phyloP scores from a whole-genome alignment of 73 alveolate genomes.

The Paramecium primaurelia region DNA sequence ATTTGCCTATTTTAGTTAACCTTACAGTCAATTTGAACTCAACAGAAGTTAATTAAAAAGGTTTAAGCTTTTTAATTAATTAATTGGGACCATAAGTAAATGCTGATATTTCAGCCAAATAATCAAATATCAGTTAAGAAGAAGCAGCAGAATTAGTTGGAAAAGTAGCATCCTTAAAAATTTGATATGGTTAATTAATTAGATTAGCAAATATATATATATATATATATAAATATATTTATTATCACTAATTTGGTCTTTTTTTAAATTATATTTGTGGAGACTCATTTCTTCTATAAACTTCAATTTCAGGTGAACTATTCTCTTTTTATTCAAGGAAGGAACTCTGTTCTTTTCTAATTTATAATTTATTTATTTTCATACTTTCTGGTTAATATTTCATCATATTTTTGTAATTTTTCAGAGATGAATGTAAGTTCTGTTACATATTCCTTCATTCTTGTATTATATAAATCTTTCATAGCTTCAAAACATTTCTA shows the following conservation, averaged over 20 bases:
- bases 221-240: not conserved
- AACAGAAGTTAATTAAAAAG: not conserved
- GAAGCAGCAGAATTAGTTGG: constrained; percentile 31
- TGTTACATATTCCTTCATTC: constrained; percentile 57
- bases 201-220: not conserved
- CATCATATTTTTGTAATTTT: constrained; percentile 56
- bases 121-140: not conserved
- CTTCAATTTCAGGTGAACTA: constrained; percentile 33
- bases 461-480: constrained; percentile 56
- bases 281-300: constrained; percentile 2
- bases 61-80: constrained; percentile 13
- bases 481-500: constrained; percentile 52
- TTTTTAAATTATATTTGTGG: not conserved
- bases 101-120: not conserved
- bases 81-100: not conserved
- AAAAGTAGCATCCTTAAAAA: not conserved
- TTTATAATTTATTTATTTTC: not conserved
- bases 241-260: constrained; percentile 9
- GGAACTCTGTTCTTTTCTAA: constrained; percentile 33
- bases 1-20: not conserved
- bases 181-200: constrained; percentile 27
- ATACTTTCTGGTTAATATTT: constrained; percentile 33
- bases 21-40: not conserved
- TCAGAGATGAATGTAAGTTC: constrained; percentile 60
- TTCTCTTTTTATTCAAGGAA: constrained; percentile 17